Evolutionary conservation across 2,329 filamentous ascomycete genomes (phyloP), one percentile per base, ranked within the genome.

Genomic region (Fusarium annulatum): DNA sequence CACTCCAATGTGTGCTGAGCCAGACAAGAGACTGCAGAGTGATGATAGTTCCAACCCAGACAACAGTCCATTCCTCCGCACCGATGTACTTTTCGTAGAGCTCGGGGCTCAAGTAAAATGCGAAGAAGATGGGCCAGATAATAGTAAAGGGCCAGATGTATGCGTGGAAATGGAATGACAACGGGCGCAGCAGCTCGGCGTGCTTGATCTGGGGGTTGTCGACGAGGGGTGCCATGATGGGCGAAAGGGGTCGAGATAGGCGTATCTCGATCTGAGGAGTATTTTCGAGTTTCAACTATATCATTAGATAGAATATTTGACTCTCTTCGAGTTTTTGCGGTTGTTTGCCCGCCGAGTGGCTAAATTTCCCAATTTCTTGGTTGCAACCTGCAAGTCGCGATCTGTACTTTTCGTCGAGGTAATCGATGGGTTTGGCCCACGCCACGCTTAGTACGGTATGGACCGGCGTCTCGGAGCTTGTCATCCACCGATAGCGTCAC

Each of bases 1-100:
- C 94, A 80, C 94, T 98, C 96, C 96, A 99, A 85, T 98, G 94
- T 52, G 96, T 99, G 85, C 93, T 96, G 71, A 99, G 88, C 96
- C 96, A 99, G 77, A 95, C 85, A 73, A 99, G 88, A 73, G 94
- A 91, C 86, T 99, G 97, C 64, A 93, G 80, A 16, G 95, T 97
- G 81, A 97, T 88, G 80, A 99, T 98, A 76, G 91, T 88, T 78
- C 93, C 96, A 75, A 93, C 90, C 91, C 94, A 99, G 72, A 99
- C 94, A 81, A 97, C 97, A 2, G 97, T 98, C 96, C 96, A 99
- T 87, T 99, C 96, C 77, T 93, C 91, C n/a, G 93, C 95, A 78
- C 93, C 90, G 74, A 99, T 97, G 85, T 98, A 92, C 80, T 92
- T 92, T 75, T 97, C 93, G 83, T 99, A 99, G 75, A 94, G 91